A percentile compares a stretch with the other conserved stretches of the same genome.
These are phyloP conservation scores for Colletotrichum agaves DNA, from an alignment of 2,329 filamentous ascomycete species.

Conservation along the genomic window DNA sequence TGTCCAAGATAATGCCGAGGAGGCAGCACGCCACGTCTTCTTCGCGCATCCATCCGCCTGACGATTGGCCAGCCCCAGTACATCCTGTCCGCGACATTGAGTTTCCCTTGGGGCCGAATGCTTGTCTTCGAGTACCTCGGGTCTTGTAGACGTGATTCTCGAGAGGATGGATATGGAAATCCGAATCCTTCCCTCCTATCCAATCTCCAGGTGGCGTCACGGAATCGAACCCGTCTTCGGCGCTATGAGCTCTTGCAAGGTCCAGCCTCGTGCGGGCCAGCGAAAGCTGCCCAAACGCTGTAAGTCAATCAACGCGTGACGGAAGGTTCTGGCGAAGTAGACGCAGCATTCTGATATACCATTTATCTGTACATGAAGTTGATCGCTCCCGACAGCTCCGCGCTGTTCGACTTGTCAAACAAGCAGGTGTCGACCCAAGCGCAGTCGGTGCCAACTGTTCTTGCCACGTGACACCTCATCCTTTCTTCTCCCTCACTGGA, in stretches of 20 bases:
- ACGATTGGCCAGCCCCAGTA: constrained; percentile 42
- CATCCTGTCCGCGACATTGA: constrained; percentile 39
- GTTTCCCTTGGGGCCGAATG: too few species aligned
- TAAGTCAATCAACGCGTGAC: too few species aligned
- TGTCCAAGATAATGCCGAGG: constrained; percentile 43
- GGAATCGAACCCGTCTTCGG: background rate
- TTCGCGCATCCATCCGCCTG: constrained; percentile 36
- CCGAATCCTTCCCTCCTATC: accelerated
- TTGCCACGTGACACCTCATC: background rate
- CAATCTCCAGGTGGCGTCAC: background rate
- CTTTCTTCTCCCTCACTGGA: accelerated
- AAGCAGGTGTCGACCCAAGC: background rate
- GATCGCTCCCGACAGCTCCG: background rate
- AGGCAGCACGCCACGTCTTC: constrained; percentile 44
- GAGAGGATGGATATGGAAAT: background rate
- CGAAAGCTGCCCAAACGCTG: background rate
- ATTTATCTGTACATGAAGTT: background rate
- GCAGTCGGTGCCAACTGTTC: accelerated
- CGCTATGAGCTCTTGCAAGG: background rate
- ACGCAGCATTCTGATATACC: background rate
- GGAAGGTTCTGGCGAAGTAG: background rate
- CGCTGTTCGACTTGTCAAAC: background rate
- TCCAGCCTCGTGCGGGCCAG: background rate
- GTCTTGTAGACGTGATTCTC: too few species aligned
- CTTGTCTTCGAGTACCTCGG: too few species aligned